These are phyloP conservation scores for Magnolia sinica DNA, from an alignment of 164 flowering plant genomes.

Conservation along the genomic window DNA sequence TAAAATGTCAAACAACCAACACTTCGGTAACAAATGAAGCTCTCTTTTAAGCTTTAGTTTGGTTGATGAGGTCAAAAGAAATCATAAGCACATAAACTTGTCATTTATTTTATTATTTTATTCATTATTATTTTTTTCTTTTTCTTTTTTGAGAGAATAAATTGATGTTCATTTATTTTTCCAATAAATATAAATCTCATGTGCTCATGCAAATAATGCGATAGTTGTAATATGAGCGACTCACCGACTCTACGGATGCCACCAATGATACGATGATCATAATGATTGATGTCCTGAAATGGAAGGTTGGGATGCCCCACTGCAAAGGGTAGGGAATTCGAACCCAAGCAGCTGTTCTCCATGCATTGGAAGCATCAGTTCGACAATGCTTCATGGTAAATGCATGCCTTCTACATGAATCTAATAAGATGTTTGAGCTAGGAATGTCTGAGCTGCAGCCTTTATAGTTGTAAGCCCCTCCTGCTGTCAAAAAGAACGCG, in stretches of 20 bases:
- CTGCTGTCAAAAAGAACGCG: constrained; percentile 85
- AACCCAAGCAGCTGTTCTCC: constrained; percentile 81
- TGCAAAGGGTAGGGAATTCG: constrained; percentile 88
- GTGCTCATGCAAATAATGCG: not conserved
- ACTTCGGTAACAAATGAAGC: not conserved
- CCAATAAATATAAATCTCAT: not conserved
- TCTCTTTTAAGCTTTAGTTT: not conserved
- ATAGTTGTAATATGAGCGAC: constrained; percentile 22
- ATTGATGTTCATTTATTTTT: too few species aligned
- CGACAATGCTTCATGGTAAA: constrained; percentile 89
- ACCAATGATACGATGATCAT: constrained; percentile 74
- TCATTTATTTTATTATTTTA: too few species aligned
- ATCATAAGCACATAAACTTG: not conserved
- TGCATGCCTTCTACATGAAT: constrained; percentile 72
- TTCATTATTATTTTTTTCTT: too few species aligned
- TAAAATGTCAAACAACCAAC: not conserved
- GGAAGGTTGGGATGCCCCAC: constrained; percentile 89
- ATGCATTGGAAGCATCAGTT: constrained; percentile 84
- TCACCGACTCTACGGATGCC: constrained; percentile 81
- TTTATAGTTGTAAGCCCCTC: constrained; percentile 81
- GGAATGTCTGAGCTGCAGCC: constrained; percentile 78
- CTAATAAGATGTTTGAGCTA: constrained; percentile 66
- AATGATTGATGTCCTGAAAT: constrained; percentile 63
- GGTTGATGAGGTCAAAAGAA: not conserved
- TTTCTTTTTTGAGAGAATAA: too few species aligned